Base-by-base conservation (phyloP, 768 basidiomycete species). In the Favolaschia claudopus region DNA sequence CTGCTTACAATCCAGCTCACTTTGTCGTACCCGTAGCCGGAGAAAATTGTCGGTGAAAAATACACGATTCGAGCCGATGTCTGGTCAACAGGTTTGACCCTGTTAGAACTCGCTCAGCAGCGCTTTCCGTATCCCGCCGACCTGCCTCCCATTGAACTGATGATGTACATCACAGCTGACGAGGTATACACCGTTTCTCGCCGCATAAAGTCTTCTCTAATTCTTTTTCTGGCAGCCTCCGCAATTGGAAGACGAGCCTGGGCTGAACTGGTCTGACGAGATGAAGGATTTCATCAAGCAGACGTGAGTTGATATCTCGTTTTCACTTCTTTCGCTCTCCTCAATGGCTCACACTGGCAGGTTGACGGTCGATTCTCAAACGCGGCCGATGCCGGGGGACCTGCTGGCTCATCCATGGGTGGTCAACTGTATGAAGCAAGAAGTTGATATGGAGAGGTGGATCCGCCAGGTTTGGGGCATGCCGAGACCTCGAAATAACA, bases 41-140 rank as follows among this genome's bases (percentile, higher is more conserved):
- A 98, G 75, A 89, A 96, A 60, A 96, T 99, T 60, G 89, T 88
- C 66, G 96, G 96, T 5, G 85, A 89, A 53, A 87, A 91, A 64
- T 99, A 97, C 72, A 93, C 93, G 29, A 96, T 97, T 68, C 88
- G 93, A 55, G 93, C 96, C 33, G 96, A 99, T 72, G 96, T 99
- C 22, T 99, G 97, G 97, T 98, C 96, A 1, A 91, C 95, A 14
- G 97, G 96, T 22, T 90, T 99, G 40, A 92, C 95, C 0, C 82
- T 99, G 31, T 83, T 99, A 65, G 97, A 99, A 76, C 85, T 99
- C 22, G 92, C 96, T 5, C 86, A 93, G 69, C 97, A 96, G 67
- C 87, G 91, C 38, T 98, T 97, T 81, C 97, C 97, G 12, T 99
- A 97, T 79, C 92, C 95, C 3, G 87, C 84, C 34, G 94, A 97